These are phyloP conservation scores for Mucor irregularis DNA, from an alignment of 371 early-diverging fungal genomes.

Conservation along the genomic window DNA sequence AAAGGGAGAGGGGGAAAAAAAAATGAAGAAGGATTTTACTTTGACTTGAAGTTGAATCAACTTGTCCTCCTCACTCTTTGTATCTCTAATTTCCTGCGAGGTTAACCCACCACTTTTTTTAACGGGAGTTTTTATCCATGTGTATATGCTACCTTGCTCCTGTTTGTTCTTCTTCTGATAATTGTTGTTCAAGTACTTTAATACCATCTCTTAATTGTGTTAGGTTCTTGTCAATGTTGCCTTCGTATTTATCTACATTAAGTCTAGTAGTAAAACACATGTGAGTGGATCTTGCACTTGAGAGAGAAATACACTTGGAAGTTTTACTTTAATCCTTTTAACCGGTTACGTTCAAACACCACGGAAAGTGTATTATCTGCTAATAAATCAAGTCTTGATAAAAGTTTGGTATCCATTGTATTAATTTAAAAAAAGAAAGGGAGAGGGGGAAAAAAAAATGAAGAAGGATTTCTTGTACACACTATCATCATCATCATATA, in stretches of 20 bases:
- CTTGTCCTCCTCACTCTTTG: slow-evolving; percentile 60
- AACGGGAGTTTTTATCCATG: too few relatives aligned
- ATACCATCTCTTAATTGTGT: slow-evolving; percentile 57
- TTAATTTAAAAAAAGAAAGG: neutral
- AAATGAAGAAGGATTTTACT: too few relatives aligned
- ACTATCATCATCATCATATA: too few relatives aligned
- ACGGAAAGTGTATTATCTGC: slow-evolving; percentile 64
- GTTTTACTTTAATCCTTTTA: slow-evolving; percentile 49
- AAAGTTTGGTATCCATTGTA: slow-evolving; percentile 58
- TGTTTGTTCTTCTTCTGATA: slow-evolving; percentile 63
- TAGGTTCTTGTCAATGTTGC: slow-evolving; percentile 57
- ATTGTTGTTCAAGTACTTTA: slow-evolving; percentile 55
- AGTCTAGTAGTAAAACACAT: slow-evolving; percentile 38
- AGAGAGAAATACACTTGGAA: too few relatives aligned
- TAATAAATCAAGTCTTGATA: slow-evolving; percentile 54
- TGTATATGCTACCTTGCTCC: slow-evolving; percentile 60
- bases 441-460: slow-evolving; percentile 1
- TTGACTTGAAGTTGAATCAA: slow-evolving; percentile 62
- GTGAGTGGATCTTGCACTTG: neutral
- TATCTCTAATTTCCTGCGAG: slow-evolving; percentile 47
- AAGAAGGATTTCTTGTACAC: neutral
- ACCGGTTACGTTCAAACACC: slow-evolving; percentile 64
- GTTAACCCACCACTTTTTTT: too few relatives aligned
- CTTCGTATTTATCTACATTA: slow-evolving; percentile 60
- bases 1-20: too few relatives aligned